Base-by-base conservation (phyloP, 768 basidiomycete species). In the Sistotremastrum niveocremeum region DNA sequence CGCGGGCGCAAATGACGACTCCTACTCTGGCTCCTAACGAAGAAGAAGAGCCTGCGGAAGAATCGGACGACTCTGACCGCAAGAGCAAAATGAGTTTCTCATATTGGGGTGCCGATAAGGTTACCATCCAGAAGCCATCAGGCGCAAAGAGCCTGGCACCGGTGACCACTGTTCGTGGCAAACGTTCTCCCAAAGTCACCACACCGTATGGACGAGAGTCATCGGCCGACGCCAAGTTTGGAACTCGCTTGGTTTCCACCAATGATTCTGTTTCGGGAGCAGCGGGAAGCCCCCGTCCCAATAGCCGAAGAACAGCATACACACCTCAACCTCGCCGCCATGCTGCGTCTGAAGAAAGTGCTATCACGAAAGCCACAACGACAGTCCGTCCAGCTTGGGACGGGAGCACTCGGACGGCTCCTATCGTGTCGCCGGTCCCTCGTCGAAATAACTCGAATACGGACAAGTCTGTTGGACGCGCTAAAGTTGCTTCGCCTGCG, bases 51-150 rank as follows among this genome's bases (percentile, higher is more conserved):
- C 77, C 67, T 11, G 74, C 55, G 11, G 63, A 57, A 20, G 84
- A 86, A 31, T 87, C 86, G 3, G 83, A 85, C 53, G 84, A 88
- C 55, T 88, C 84, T 7, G 86, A 88, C 60, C 76, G 80, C 65
- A 84, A 87, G 68, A 85, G 81, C 69, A 89, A 88, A 62, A 88
- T 89, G 87, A 85, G 84, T 66, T 89, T 89, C 64, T 88, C 85
- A 4, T 91, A 89, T 58, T 89, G 86, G 85, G 86, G 87, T 29
- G 87, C 87, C 33, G 87, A 90, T 66, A 87, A 87, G 63, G 74
- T 90, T 55, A 90, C 87, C 1, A 75, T 90, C 20, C 84, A 87
- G 60, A 84, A 84, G 54, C 84, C 86, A 59, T 79, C 54, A 82
- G 80, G 57, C 62, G 62, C 35, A 61, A 61, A 46, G 60, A 61